These are phyloP conservation scores for Marchantia polymorpha DNA, from an alignment of 225 moss, liverwort and hornwort species.

Conservation along the genomic window DNA sequence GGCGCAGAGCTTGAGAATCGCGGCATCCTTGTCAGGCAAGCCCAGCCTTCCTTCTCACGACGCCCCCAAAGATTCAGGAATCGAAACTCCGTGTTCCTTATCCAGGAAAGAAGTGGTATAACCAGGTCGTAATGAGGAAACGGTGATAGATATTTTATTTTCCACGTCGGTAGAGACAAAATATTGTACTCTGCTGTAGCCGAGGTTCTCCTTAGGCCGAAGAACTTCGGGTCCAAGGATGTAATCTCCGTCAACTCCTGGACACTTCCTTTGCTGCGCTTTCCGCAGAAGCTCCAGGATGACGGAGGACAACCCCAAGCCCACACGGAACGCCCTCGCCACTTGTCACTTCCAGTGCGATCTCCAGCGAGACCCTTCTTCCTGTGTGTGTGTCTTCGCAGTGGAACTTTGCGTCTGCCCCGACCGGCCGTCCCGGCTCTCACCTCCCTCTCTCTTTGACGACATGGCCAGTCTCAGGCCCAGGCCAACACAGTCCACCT, in stretches of 20 bases:
- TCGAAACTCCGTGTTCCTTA: too few species aligned
- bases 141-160: too few species aligned
- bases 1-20: neutral
- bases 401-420: neutral
- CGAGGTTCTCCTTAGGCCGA: too few species aligned
- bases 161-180: too few species aligned
- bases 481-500: neutral
- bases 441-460: neutral
- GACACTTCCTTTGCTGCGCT: neutral
- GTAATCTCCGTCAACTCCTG: neutral
- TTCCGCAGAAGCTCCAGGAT: neutral
- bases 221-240: too few species aligned
- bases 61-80: neutral
- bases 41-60: neutral
- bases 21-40: neutral
- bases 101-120: too few species aligned
- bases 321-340: constrained; percentile 1
- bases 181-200: too few species aligned
- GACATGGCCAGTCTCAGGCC: neutral
- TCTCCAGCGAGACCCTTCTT: neutral
- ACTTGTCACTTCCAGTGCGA: neutral
- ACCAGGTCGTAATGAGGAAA: too few species aligned
- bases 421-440: neutral
- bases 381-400: neutral
- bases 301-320: neutral